Conservation (phyloP, 352 stramenopile species). For the Phytophthora quininea region DNA sequence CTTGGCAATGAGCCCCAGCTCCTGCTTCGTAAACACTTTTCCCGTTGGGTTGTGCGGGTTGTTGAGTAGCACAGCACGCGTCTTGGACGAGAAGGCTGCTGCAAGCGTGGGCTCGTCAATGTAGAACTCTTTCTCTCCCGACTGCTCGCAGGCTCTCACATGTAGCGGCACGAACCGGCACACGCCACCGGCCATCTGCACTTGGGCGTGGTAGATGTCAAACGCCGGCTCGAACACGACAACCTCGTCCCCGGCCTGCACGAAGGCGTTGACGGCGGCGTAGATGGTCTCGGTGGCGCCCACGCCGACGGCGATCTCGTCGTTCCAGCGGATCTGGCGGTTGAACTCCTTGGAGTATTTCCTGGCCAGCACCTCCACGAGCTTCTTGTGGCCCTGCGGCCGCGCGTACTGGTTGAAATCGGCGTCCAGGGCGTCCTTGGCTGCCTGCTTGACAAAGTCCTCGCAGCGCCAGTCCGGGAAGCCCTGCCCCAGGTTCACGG, state of each 20-base stretch:
- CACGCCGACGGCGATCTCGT: constrained; percentile 94
- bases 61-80: constrained; percentile 96
- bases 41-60: constrained; percentile 99
- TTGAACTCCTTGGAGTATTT: constrained; percentile 91
- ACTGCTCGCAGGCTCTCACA: constrained; percentile 34
- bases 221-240: constrained; percentile 98
- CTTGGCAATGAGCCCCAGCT: constrained; percentile 94
- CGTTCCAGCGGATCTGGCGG: constrained; percentile 87
- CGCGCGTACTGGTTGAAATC: constrained; percentile 95
- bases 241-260: constrained; percentile 96
- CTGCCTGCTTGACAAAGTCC: constrained; percentile 93
- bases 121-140: constrained; percentile 66
- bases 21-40: constrained; percentile 94
- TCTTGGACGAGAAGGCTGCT: constrained; percentile 89
- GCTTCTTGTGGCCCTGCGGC: constrained; percentile 87
- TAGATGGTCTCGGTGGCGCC: constrained; percentile 96
- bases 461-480: constrained; percentile 95
- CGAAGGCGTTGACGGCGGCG: constrained; percentile 90
- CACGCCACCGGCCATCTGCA: constrained; percentile 85
- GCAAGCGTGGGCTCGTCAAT: constrained; percentile 90
- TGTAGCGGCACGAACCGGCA: constrained; percentile 87
- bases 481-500: constrained; percentile 94
- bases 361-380: constrained; percentile 85
- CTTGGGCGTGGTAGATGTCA: constrained; percentile 94
- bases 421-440: constrained; percentile 91